Evolutionary conservation across 352 stramenopile genomes (phyloP).

Genomic region (Pythium plurisporium): DNA sequence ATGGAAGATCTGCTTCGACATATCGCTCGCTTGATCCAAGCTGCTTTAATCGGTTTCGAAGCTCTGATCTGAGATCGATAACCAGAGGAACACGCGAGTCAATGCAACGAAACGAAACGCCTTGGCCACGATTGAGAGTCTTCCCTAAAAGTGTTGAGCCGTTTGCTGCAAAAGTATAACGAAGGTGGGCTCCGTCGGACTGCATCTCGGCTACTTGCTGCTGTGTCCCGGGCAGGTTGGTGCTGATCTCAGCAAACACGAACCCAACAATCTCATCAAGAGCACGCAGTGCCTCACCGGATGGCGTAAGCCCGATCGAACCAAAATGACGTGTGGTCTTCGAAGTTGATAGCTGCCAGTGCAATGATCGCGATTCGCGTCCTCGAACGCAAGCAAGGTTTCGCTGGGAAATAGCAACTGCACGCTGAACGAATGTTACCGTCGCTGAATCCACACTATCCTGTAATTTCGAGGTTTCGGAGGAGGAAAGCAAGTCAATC

Average conservation of each 20-base stretch:
- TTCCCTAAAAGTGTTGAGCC: slow-evolving; percentile 32
- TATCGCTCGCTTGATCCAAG: neutral
- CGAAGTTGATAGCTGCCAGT: slow-evolving; percentile 26
- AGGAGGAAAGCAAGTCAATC: slow-evolving; percentile 19
- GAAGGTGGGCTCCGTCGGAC: slow-evolving; percentile 32
- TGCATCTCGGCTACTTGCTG: slow-evolving; percentile 58
- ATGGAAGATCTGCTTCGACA: slow-evolving; percentile 32
- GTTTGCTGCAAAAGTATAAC: slow-evolving; percentile 46
- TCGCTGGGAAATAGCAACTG: slow-evolving; percentile 34
- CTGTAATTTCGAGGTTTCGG: neutral
- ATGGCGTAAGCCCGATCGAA: slow-evolving; percentile 49
- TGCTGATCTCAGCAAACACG: slow-evolving; percentile 44
- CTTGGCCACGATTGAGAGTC: slow-evolving; percentile 39
- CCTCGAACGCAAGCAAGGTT: slow-evolving; percentile 50
- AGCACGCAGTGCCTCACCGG: slow-evolving; percentile 39
- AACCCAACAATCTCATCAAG: slow-evolving; percentile 36
- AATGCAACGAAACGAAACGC: slow-evolving; percentile 53
- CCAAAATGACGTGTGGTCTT: slow-evolving; percentile 24
- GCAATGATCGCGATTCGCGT: slow-evolving; percentile 32
- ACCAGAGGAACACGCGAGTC: slow-evolving; percentile 39
- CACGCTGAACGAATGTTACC: slow-evolving; percentile 30
- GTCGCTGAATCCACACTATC: neutral
- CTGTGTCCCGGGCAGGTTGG: slow-evolving; percentile 47
- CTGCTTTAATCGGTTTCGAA: slow-evolving; percentile 28
- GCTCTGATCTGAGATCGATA: slow-evolving; percentile 30